These are phyloP conservation scores for Arabidopsis suecica DNA, from an alignment of 345 rosid genomes.

Conservation along the genomic window DNA sequence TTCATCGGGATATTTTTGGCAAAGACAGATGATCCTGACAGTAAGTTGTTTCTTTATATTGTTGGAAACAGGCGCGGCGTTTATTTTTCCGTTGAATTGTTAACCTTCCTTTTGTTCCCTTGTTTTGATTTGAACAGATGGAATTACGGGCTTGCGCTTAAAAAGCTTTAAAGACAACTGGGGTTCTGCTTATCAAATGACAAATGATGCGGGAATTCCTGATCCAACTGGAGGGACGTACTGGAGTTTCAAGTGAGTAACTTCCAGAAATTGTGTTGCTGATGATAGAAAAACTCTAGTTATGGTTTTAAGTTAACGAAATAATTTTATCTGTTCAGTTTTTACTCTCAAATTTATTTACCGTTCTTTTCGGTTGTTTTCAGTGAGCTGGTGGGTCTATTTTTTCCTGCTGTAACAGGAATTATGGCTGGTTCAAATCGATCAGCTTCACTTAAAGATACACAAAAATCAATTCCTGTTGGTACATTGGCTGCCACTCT, in stretches of 20 bases:
- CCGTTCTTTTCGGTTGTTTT: slow-evolving; percentile 26
- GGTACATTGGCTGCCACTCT: slow-evolving; percentile 98
- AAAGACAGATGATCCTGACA: slow-evolving; percentile 67
- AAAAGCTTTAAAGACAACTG: slow-evolving; percentile 88
- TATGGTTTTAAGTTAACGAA: slow-evolving; percentile 9
- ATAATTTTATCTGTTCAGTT: slow-evolving; percentile 10
- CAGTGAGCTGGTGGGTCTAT: slow-evolving; percentile 97
- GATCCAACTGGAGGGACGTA: slow-evolving; percentile 69
- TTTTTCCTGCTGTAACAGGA: slow-evolving; percentile 99
- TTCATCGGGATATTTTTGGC: slow-evolving; percentile 78
- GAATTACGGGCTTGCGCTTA: slow-evolving; percentile 84
- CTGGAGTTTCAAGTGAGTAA: slow-evolving; percentile 92
- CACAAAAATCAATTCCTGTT: slow-evolving; percentile 92
- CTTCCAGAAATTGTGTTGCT: slow-evolving; percentile 21
- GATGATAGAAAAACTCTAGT: slow-evolving; percentile 26
- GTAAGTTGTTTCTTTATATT: slow-evolving; percentile 53
- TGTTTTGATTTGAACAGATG: slow-evolving; percentile 58
- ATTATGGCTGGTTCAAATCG: slow-evolving; percentile 99
- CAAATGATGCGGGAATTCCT: slow-evolving; percentile 96
- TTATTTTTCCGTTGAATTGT: neutral
- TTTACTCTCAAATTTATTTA: slow-evolving; percentile 28
- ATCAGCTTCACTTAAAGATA: slow-evolving; percentile 93
- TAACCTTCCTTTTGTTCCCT: slow-evolving; percentile 32
- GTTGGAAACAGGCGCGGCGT: slow-evolving; percentile 6
- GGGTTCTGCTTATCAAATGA: slow-evolving; percentile 85